Conservation (phyloP, 169 alveolate species). For the Perkinsus olseni region DNA sequence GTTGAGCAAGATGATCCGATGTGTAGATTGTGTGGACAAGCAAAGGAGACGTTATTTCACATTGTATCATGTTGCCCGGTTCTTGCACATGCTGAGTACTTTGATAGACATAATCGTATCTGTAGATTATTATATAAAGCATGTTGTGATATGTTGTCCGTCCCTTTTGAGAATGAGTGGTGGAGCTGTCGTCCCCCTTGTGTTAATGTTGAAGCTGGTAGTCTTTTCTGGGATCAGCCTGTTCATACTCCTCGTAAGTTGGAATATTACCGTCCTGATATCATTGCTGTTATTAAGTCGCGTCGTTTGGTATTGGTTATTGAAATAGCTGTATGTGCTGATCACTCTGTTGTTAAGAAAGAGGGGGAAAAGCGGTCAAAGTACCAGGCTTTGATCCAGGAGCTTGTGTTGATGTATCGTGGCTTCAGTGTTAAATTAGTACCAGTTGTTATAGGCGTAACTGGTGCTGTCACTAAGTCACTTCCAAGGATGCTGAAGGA, state of each 20-base stretch:
- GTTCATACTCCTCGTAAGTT: background rate
- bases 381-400: background rate
- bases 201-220: background rate
- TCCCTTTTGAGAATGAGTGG: background rate
- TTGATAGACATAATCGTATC: background rate
- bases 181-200: background rate
- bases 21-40: background rate
- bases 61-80: background rate
- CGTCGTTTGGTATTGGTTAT: background rate
- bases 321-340: background rate
- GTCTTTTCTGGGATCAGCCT: background rate
- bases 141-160: background rate
- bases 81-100: background rate
- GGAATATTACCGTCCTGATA: background rate
- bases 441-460: background rate
- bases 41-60: background rate
- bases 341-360: background rate
- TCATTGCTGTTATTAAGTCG: background rate
- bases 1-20: background rate
- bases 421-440: background rate
- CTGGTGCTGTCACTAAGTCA: background rate
- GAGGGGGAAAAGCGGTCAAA: background rate
- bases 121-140: background rate
- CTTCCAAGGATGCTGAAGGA: background rate
- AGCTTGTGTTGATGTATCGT: background rate